Conservation (phyloP, 2,329 filamentous ascomycete species). For the Ceratocystis huliohia region DNA sequence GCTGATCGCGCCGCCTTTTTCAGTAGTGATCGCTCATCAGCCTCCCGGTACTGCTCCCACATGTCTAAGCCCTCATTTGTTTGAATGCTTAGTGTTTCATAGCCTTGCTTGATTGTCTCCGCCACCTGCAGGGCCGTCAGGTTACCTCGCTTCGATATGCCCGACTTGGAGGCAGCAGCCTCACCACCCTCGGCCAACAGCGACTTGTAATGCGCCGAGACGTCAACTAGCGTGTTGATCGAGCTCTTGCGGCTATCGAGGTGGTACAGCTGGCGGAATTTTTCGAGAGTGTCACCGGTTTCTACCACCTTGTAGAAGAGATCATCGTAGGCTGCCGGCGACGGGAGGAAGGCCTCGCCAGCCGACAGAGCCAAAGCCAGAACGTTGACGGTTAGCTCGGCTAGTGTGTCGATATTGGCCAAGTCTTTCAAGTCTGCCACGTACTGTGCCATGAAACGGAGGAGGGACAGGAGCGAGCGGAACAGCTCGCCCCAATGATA, state of each 20-base stretch:
- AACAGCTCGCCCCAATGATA: conserved; percentile 98
- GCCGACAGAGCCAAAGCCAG: conserved; percentile 72
- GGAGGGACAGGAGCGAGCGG: conserved; percentile 72
- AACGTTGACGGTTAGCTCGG: conserved; percentile 68
- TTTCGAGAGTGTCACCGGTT: conserved; percentile 65
- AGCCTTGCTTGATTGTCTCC: conserved; percentile 88
- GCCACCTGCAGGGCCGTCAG: conserved; percentile 75
- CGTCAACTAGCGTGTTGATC: conserved; percentile 72
- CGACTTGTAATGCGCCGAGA: conserved; percentile 75
- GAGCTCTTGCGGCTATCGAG: conserved; percentile 51
- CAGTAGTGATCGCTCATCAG: conserved; percentile 67
- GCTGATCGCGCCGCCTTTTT: conserved; percentile 77
- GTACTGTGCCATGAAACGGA: conserved; percentile 85
- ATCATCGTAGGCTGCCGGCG: conserved; percentile 80
- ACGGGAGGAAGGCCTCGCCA: conserved; percentile 83
- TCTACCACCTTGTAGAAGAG: conserved; percentile 98
- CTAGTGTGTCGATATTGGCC: conserved; percentile 56
- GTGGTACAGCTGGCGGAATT: conserved; percentile 68
- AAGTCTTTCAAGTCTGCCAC: conserved; percentile 59
- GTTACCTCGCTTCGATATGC: background rate
- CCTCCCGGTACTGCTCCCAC: conserved; percentile 78
- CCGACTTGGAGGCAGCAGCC: conserved; percentile 16
- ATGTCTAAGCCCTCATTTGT: conserved; percentile 73
- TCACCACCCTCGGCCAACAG: conserved; percentile 51
- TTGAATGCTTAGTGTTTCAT: conserved; percentile 87